Conservation (phyloP, 202 grass and related monocot genomes). For the Setaria italica region DNA sequence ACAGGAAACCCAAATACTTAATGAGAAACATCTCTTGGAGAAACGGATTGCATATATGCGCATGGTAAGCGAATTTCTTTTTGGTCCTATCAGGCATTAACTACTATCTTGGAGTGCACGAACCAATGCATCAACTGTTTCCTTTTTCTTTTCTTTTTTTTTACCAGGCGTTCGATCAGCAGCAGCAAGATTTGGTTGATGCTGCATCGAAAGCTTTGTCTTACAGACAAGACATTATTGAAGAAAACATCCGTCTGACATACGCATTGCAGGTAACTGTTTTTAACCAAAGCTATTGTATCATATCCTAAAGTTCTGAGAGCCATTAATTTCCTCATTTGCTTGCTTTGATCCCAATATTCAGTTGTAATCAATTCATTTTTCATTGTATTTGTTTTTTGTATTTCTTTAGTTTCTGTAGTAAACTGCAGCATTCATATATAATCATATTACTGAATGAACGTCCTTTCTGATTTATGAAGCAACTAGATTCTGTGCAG, state of each 20-base stretch:
- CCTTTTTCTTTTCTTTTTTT: background rate
- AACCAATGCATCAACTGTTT: conserved; percentile 24
- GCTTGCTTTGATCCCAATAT: conserved; percentile 22
- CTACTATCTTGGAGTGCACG: conserved; percentile 2
- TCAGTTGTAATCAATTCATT: conserved; percentile 10
- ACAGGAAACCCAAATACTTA: conserved; percentile 90
- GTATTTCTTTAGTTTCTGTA: conserved; percentile 20
- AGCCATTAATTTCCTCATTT: background rate
- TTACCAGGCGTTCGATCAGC: conserved; percentile 90
- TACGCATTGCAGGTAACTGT: conserved; percentile 86
- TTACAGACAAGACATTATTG: conserved; percentile 94
- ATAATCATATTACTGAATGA: conserved; percentile 16
- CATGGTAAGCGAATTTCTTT: conserved; percentile 55
- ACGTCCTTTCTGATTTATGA: background rate
- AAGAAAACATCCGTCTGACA: conserved; percentile 97
- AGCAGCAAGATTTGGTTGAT: conserved; percentile 97
- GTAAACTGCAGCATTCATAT: conserved; percentile 10
- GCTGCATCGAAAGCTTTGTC: conserved; percentile 98
- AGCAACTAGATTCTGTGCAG: background rate
- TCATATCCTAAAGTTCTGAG: background rate
- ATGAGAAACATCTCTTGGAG: conserved; percentile 85
- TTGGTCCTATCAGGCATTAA: conserved; percentile 18
- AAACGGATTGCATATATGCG: conserved; percentile 96
- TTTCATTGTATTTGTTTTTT: background rate
- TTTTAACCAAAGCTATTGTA: background rate